Base-by-base conservation (phyloP, 495 filamentous ascomycete species). In the Aspergillus sclerotioniger region DNA sequence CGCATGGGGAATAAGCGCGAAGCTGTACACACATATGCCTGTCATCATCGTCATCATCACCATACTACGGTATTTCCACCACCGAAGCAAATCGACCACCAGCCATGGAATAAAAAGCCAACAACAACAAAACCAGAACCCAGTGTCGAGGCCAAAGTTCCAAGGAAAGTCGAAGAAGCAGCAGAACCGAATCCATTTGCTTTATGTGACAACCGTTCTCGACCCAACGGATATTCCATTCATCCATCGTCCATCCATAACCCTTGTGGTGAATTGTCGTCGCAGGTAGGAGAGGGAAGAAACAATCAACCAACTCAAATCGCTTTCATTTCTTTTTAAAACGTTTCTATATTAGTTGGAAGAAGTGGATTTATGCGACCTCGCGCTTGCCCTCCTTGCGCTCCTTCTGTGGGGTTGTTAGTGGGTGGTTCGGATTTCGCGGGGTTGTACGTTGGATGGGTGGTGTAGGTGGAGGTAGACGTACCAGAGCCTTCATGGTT, bases 1-100 rank as follows among this genome's bases (percentile, higher is more conserved):
- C 82, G 84, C 89, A 92, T 88, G 75, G 83, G 70, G 74, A 75
- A 76, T 64, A 54, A 80, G 83, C 81, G 83, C 83, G 83, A 80
- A 83, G 91, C 91, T 97, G 94, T 98, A 98, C 94, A 98, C 94
- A 98, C 92, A 90, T 88, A 96, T 98, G 94, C 94, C 94, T 66
- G 68, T 55, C 71, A 39, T 58, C 25, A 25, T 25, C 25, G 5
- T 47, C 49, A 54, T 45, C 43, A 45, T 53, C 44, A 31, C 17
- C 19, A 59, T 41, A 41, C 37, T 12, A 41, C n/a, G 37, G 17
- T 10, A 29, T 19, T 0, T 12, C 44, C 37, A 41, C 37, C 37
- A 41, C 21, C 46, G 15, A 45, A 45, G 44, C 25, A 3, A 32
- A 50, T 25, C 25, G 12, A 41, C 37, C 37, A 37, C 13, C 37